These are phyloP conservation scores for Stentor coeruleus DNA, from an alignment of 73 alveolate species.

Conservation along the genomic window DNA sequence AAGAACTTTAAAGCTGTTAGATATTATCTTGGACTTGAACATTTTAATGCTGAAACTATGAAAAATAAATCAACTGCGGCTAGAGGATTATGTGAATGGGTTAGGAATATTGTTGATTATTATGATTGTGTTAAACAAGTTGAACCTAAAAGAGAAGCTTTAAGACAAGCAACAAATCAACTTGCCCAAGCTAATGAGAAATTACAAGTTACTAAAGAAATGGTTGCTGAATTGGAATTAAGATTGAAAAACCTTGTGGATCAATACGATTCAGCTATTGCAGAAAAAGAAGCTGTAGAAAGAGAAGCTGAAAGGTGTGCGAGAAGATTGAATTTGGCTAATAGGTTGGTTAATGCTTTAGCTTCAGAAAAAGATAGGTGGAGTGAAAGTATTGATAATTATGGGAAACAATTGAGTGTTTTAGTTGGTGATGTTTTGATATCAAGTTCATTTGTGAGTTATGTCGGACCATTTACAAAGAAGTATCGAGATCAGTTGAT, in stretches of 20 bases:
- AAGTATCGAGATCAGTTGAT: constrained; percentile 92
- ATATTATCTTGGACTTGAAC: constrained; percentile 53
- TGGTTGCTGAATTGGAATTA: constrained; percentile 83
- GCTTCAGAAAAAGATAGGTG: constrained; percentile 98
- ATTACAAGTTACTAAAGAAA: constrained; percentile 86
- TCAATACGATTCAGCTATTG: constrained; percentile 96
- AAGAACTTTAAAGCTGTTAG: constrained; percentile 75
- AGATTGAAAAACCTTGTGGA: constrained; percentile 87
- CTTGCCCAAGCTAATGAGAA: constrained; percentile 95
- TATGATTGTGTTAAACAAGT: constrained; percentile 98
- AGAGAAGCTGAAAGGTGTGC: constrained; percentile 96
- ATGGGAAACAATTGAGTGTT: constrained; percentile 79
- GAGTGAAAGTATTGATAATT: constrained; percentile 76
- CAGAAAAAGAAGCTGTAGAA: constrained; percentile 98
- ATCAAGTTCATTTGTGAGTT: constrained; percentile 98
- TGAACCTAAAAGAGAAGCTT: constrained; percentile 98
- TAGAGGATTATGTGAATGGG: constrained; percentile 92
- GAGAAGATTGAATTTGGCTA: constrained; percentile 94
- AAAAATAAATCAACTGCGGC: constrained; percentile 75
- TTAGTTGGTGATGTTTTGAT: constrained; percentile 98
- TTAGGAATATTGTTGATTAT: constrained; percentile 87
- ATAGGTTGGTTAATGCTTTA: constrained; percentile 93
- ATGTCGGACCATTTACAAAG: constrained; percentile 99
- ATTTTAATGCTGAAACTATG: constrained; percentile 71
- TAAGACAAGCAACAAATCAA: constrained; percentile 87